Base-by-base conservation (phyloP, 1,139 yeast genomes). In the Blastobotrys arbuscula region DNA sequence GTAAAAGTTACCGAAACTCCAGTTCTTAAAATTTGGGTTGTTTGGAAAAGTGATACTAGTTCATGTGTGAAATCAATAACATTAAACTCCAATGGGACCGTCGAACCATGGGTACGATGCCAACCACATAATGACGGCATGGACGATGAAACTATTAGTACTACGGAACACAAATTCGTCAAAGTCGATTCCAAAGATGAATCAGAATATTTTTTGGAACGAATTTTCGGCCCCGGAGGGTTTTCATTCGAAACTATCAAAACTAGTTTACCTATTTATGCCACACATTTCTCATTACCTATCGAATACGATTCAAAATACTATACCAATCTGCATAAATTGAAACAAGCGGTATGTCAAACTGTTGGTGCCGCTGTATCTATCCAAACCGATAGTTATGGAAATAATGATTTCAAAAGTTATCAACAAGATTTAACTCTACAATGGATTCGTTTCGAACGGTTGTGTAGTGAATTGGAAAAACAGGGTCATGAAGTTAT, bases 1-100 rank as follows among this genome's bases (percentile, higher is more conserved):
- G 66, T 64, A 55, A 59, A 53, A 19, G 35, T 36, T 13, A n/a
- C 15, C 55, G 56, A 54, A 18, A 57, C 49, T 40, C 24, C 24
- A n/a, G 24, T 16, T 12, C 5, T 3, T 13, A 28, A 53, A 18
- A 54, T 75, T 6, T 64, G 70, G 59, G 66, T 78, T 1, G 66
- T 82, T 38, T 81, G 86, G 86, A 82, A 82, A 57, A 79, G 85
- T 51, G 82, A 82, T 54, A 75, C 78, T 2, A 71, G 79, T 1
- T 76, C 82, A 3, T 67, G 73, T 23, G 60, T 78, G 24, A 72
- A 73, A 49, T 58, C 67, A 9, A 54, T 69, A 33, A 60, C 61
- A 19, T 50, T 73, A 26, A 50, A 55, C 12, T 48, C 42, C 16
- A 44, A 48, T 13, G 39, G 40, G 1, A 8, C 36, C 16, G 10